Evolutionary conservation across 2,329 filamentous ascomycete species (phyloP), one percentile per base, ranked within the genome.

Genomic region (Aspergillus aculeatinus): DNA sequence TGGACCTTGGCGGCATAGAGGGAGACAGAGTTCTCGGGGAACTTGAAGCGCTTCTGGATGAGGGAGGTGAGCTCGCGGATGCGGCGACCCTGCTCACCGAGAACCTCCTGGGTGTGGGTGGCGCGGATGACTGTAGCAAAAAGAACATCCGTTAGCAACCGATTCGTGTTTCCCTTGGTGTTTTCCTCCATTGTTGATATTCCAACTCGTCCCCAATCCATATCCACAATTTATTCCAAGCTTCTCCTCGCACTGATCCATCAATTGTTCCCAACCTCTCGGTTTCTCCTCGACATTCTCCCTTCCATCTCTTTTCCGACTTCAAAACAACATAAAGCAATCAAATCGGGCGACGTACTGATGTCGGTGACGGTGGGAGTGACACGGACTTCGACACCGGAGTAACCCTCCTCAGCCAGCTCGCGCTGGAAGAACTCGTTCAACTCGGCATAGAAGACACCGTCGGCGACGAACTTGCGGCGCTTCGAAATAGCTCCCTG

Each of bases 361-460:
- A 98, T 98, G 85, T 98, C 95, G 86, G 95, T 99, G 80, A 99
- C 95, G 81, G 95, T 99, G 73, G 95, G 95, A 75, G 95, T 99
- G 76, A 99, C 95, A 87, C 96, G 92, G 85, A 99, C 95, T 87
- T 99, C 96, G 81, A 99, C 95, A 81, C 95, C 95, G 60, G 95
- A 99, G 89, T 99, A 99, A 76, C 95, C 95, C 86, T 99, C 96
- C 89, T 99, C 95, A 80, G 95, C 95, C 80, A 99, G 87, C 86
- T 99, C 95, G 83, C 95, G 94, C 89, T 98, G 95, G 92, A 99
- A 99, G 90, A 99, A 99, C 87, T 99, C 95, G 90, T 99, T 99
- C 83, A 99, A 86, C 86, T 99, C 95, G 86, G 95, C 95, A 84
- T 97, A 99, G 91, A 99, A 99, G 79, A 99, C 95, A 89, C 95